phyloP scores from a whole-genome alignment of 768 basidiomycete species.

The Chalciporus piperatus region DNA sequence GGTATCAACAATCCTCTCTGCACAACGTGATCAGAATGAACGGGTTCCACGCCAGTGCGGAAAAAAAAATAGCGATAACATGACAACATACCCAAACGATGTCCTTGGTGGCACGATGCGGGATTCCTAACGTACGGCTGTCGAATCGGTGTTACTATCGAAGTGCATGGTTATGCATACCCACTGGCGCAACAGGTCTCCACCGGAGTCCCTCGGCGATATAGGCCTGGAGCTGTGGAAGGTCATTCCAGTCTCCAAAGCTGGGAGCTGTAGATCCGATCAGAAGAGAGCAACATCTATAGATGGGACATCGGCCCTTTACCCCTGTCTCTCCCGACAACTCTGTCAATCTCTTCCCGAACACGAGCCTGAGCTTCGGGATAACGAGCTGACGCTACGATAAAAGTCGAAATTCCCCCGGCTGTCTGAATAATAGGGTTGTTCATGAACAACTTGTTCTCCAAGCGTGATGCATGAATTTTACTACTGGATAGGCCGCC shows the following conservation, averaged over 20 bases:
- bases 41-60: constrained; percentile 28
- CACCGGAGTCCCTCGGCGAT: constrained; percentile 37
- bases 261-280: constrained; percentile 30
- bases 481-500: constrained; percentile 60
- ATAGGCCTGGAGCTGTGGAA: constrained; percentile 38
- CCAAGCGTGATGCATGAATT: neutral
- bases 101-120: constrained; percentile 62
- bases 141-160: too few relatives aligned
- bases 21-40: neutral
- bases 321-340: constrained; percentile 43
- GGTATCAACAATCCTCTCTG: constrained; percentile 25
- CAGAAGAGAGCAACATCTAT: neutral
- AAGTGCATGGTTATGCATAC: constrained; percentile 11
- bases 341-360: constrained; percentile 50
- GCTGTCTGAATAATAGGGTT: constrained; percentile 34
- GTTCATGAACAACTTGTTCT: neutral
- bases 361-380: constrained; percentile 48
- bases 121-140: constrained; percentile 34
- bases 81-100: constrained; percentile 57
- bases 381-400: constrained; percentile 54
- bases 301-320: neutral
- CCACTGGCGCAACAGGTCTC: constrained; percentile 33
- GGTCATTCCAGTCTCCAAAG: constrained; percentile 31
- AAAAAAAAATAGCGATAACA: neutral
- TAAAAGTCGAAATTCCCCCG: constrained; percentile 45